Percentiles rank a stretch among this genome's conserved stretches.
These are phyloP conservation scores for Alternaria gaisen DNA, from an alignment of 2,329 filamentous ascomycete species.

Conservation along the genomic window DNA sequence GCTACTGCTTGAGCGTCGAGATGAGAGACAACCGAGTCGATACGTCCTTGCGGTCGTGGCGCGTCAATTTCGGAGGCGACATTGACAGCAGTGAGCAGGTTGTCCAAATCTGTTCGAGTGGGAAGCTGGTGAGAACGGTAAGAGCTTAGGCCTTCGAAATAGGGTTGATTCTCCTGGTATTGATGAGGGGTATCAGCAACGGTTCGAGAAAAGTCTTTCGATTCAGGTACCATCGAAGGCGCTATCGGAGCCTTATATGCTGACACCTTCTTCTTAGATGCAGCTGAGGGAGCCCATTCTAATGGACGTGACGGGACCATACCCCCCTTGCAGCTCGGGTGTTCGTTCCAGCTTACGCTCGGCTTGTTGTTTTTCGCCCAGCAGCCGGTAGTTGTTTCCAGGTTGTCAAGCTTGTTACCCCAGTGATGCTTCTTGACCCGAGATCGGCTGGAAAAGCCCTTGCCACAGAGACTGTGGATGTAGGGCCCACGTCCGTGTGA, in stretches of 20 bases:
- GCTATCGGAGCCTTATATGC: slow-evolving; percentile 14
- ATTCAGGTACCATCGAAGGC: slow-evolving; percentile 28
- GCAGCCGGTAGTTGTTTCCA: slow-evolving; percentile 40
- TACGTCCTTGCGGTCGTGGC: slow-evolving; percentile 33
- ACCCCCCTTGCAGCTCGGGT: slow-evolving; percentile 37
- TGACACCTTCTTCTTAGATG: neutral
- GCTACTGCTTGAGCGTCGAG: slow-evolving; percentile 32
- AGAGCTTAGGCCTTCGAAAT: neutral
- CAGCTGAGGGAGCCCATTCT: neutral
- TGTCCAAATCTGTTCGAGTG: slow-evolving; percentile 26
- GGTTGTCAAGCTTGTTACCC: slow-evolving; percentile 34
- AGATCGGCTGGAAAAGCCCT: slow-evolving; percentile 30
- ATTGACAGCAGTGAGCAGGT: slow-evolving; percentile 37
- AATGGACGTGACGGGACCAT: neutral
- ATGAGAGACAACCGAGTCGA: slow-evolving; percentile 33
- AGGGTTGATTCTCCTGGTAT: neutral
- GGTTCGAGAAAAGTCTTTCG: slow-evolving; percentile 22
- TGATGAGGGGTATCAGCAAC: slow-evolving; percentile 14
- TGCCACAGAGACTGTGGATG: slow-evolving; percentile 44
- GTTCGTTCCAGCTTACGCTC: slow-evolving; percentile 40
- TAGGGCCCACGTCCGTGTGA: slow-evolving; percentile 16
- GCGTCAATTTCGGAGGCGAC: slow-evolving; percentile 35
- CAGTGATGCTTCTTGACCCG: slow-evolving; percentile 50
- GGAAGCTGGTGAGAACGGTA: slow-evolving; percentile 20
- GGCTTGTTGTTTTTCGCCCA: slow-evolving; percentile 45